These are phyloP conservation scores for Plantago lanceolata DNA, from an alignment of 305 asterid genomes.

Conservation along the genomic window DNA sequence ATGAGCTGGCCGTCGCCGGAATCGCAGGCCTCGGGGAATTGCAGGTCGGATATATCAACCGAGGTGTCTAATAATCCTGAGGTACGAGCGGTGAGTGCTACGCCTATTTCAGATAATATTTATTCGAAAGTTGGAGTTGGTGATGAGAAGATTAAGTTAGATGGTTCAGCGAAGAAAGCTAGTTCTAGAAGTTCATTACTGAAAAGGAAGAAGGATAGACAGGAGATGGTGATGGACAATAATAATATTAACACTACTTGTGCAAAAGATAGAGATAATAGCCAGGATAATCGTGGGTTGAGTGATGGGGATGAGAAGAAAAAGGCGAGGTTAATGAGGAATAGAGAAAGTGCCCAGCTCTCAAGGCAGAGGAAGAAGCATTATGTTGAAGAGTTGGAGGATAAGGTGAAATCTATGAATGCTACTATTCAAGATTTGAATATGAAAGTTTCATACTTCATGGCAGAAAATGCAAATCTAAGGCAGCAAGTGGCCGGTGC, in stretches of 20 bases:
- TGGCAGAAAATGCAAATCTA: constrained; percentile 66
- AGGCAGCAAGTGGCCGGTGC: constrained; percentile 62
- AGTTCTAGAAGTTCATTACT: constrained; percentile 30
- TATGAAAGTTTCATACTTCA: constrained; percentile 48
- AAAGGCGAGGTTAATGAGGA: constrained; percentile 74
- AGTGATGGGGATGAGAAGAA: constrained; percentile 53
- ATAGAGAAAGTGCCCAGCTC: constrained; percentile 87
- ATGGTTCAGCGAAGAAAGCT: constrained; percentile 20
- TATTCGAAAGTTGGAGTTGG: constrained; percentile 31
- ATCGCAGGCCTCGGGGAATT: constrained; percentile 53
- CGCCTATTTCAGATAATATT: constrained; percentile 31
- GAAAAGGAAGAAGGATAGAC: constrained; percentile 67
- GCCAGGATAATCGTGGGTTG: no score
- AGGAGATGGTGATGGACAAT: constrained; percentile 28
- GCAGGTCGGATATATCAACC: constrained; percentile 36
- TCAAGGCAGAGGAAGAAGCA: constrained; percentile 83
- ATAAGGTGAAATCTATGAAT: constrained; percentile 65
- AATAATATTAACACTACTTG: constrained; percentile 24
- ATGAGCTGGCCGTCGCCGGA: constrained; percentile 52
- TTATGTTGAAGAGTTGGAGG: constrained; percentile 82
- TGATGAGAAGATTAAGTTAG: constrained; percentile 37
- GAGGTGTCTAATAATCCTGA: constrained; percentile 34
- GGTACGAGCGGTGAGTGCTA: constrained; percentile 40
- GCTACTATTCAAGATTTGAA: constrained; percentile 76
- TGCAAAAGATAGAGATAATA: constrained; percentile 22